Evolutionary conservation across 2,329 filamentous ascomycete genomes (phyloP).

Genomic region (Verticillium dahliae): DNA sequence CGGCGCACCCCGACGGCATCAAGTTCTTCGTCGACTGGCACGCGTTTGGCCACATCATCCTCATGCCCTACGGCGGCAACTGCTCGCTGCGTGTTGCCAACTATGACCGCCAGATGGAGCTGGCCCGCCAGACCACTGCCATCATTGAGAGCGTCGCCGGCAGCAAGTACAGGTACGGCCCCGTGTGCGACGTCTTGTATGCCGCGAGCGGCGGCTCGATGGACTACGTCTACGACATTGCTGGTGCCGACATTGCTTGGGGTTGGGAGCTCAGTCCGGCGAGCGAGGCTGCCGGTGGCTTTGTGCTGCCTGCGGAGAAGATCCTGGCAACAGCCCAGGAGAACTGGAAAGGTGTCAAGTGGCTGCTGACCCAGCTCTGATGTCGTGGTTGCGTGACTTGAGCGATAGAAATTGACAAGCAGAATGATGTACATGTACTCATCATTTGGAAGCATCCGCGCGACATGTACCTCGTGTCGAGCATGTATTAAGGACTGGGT

Average conservation of each 20-base stretch:
- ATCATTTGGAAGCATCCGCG: neutral
- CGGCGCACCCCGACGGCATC: slow-evolving; percentile 25
- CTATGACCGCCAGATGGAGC: slow-evolving; percentile 37
- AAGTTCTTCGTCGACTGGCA: slow-evolving; percentile 54
- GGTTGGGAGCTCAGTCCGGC: slow-evolving; percentile 29
- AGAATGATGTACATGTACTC: neutral
- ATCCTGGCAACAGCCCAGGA: slow-evolving; percentile 37
- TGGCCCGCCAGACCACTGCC: slow-evolving; percentile 40
- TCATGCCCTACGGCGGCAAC: slow-evolving; percentile 52
- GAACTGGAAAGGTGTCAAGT: slow-evolving; percentile 45
- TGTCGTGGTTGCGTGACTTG: neutral
- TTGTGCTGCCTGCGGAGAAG: slow-evolving; percentile 33
- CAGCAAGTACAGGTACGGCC: slow-evolving; percentile 33
- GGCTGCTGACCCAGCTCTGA: slow-evolving; percentile 43
- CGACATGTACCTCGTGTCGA: neutral
- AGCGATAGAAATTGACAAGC: neutral
- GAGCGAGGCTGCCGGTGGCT: slow-evolving; percentile 30
- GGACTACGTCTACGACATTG: slow-evolving; percentile 37
- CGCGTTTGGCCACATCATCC: slow-evolving; percentile 45
- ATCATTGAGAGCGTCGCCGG: slow-evolving; percentile 41
- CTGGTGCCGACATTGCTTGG: slow-evolving; percentile 32
- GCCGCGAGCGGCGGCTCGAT: slow-evolving; percentile 40
- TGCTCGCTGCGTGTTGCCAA: slow-evolving; percentile 41
- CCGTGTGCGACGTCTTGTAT: slow-evolving; percentile 57
- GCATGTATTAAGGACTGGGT: neutral